Conservation (phyloP, 23 red algal genomes). For the Chondrus crispus region DNA sequence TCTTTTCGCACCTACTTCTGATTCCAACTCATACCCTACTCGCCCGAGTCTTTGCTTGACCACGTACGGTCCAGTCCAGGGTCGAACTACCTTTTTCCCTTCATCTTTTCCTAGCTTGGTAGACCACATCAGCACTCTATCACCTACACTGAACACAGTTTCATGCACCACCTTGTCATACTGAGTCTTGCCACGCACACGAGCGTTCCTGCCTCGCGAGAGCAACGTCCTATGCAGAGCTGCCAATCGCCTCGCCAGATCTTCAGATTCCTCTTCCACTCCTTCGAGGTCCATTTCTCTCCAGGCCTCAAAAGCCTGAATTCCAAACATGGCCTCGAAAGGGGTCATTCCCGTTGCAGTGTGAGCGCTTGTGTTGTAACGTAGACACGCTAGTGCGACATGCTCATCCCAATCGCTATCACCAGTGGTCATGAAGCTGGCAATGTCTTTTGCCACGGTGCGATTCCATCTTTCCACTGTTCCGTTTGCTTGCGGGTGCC, state of each 20-base stretch:
- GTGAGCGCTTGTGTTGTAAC: neutral
- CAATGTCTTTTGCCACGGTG: conserved; percentile 5
- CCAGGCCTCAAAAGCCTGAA: neutral
- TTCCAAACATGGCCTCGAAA: conserved; percentile 8
- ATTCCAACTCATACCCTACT: neutral
- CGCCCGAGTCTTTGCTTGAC: too few species aligned
- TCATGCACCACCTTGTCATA: neutral
- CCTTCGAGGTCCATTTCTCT: neutral
- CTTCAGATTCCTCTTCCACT: neutral
- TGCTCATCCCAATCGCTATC: conserved; percentile 15
- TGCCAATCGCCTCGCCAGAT: neutral
- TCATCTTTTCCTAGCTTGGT: neutral
- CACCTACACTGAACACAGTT: neutral
- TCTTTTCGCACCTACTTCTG: neutral
- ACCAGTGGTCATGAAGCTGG: neutral
- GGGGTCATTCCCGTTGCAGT: neutral
- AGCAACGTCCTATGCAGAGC: neutral
- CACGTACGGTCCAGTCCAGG: too few species aligned
- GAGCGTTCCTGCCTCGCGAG: too few species aligned
- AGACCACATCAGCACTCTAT: neutral
- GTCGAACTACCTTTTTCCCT: conserved; percentile 10
- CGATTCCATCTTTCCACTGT: neutral
- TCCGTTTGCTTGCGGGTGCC: conserved; percentile 22
- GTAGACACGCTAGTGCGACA: neutral
- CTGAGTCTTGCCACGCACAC: too few species aligned